These are phyloP conservation scores for Dendrostoma leiphaemia DNA, from an alignment of 2,329 filamentous ascomycete genomes.

Conservation along the genomic window DNA sequence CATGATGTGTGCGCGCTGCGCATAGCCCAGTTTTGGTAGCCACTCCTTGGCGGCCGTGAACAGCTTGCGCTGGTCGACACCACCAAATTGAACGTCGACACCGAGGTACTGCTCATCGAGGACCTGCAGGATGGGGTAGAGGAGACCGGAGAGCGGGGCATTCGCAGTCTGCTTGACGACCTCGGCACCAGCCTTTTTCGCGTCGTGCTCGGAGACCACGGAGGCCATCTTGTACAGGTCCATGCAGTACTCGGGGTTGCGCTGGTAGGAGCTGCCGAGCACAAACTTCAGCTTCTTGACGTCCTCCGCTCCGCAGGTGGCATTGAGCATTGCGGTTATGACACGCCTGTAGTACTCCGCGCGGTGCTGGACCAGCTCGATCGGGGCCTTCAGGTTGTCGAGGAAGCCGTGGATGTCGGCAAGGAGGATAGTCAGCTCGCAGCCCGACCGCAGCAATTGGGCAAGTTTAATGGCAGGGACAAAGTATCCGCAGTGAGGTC, in stretches of 20 bases:
- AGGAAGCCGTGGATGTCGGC: slow-evolving; percentile 74
- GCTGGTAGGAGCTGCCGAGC: slow-evolving; percentile 81
- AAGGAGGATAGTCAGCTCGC: slow-evolving; percentile 76
- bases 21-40: slow-evolving; percentile 83
- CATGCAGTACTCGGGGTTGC: slow-evolving; percentile 73
- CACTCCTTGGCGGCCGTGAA: slow-evolving; percentile 84
- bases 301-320: slow-evolving; percentile 66
- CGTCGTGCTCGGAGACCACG: slow-evolving; percentile 73
- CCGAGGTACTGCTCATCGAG: slow-evolving; percentile 87
- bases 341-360: slow-evolving; percentile 79
- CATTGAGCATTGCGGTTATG: slow-evolving; percentile 72
- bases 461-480: slow-evolving; percentile 87
- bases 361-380: slow-evolving; percentile 81
- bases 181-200: slow-evolving; percentile 88
- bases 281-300: slow-evolving; percentile 81
- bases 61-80: slow-evolving; percentile 82
- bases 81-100: slow-evolving; percentile 86
- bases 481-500: slow-evolving; percentile 87
- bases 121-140: slow-evolving; percentile 86
- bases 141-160: slow-evolving; percentile 68
- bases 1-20: slow-evolving; percentile 59
- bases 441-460: slow-evolving; percentile 80
- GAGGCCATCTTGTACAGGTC: slow-evolving; percentile 77
- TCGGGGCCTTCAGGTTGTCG: slow-evolving; percentile 74
- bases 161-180: slow-evolving; percentile 90